A percentile compares a stretch with the other conserved stretches of the same genome.
These are phyloP conservation scores for Candida hispaniensis DNA, from an alignment of 805 yeast species.

Conservation along the genomic window DNA sequence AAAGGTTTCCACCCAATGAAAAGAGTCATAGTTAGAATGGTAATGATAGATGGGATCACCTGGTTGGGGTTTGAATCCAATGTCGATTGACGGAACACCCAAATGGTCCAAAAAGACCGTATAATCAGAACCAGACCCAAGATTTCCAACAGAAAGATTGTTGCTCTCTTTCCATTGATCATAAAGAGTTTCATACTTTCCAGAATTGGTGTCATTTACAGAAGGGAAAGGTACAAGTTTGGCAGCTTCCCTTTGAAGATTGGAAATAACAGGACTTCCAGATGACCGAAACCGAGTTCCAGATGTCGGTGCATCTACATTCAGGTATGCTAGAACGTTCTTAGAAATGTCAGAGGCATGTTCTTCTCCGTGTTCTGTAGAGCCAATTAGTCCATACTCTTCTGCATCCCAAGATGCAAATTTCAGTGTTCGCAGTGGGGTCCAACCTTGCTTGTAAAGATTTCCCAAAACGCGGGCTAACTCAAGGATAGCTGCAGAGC, in stretches of 20 bases:
- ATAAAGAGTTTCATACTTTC: no score
- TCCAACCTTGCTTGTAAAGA: conserved; percentile 50
- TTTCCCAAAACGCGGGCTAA: conserved; percentile 49
- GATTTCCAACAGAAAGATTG: conserved; percentile 33
- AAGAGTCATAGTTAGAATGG: conserved; percentile 66
- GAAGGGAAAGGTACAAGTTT: conserved; percentile 39
- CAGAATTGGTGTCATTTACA: conserved; percentile 22
- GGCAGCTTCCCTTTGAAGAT: conserved; percentile 38
- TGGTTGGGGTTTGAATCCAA: conserved; percentile 40
- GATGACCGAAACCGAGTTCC: conserved; percentile 44
- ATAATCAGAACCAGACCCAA: conserved; percentile 66
- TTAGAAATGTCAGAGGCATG: conserved; percentile 36
- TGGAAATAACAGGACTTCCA: conserved; percentile 50
- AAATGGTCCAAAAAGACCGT: conserved; percentile 35
- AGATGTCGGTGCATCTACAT: conserved; percentile 53
- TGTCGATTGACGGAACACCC: conserved; percentile 40
- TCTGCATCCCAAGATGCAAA: conserved; percentile 79
- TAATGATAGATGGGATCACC: conserved; percentile 58
- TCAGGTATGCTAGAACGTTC: conserved; percentile 54
- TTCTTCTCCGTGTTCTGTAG: conserved; percentile 69
- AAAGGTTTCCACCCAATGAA: conserved; percentile 53
- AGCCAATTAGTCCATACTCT: conserved; percentile 61
- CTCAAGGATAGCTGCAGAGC: conserved; percentile 56
- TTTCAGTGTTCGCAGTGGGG: conserved; percentile 57
- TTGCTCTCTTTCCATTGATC: conserved; percentile 28